Evolutionary conservation across 1,139 yeast species (phyloP).

Genomic region (Candida pseudocylindracea): DNA sequence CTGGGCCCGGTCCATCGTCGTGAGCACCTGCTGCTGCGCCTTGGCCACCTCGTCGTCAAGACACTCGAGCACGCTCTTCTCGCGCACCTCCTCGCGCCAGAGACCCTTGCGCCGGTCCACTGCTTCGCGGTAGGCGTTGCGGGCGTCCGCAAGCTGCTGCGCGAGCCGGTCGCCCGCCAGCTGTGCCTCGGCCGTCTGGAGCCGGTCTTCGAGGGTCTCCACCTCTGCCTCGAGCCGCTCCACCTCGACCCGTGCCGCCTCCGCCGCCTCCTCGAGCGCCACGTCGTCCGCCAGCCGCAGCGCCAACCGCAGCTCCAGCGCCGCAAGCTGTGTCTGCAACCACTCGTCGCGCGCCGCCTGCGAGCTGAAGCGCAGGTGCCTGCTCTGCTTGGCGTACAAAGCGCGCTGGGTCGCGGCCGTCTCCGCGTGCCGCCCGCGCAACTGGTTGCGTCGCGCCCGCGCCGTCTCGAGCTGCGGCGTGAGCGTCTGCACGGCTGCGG

Average conservation of each 20-base stretch:
- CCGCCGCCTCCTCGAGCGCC: too few relatives aligned
- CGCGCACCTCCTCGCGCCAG: slow-evolving; percentile 65
- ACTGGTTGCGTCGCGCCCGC: too few relatives aligned
- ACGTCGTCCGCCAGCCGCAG: too few relatives aligned
- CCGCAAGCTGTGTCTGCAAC: slow-evolving; percentile 7
- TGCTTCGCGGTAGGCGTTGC: slow-evolving; percentile 6
- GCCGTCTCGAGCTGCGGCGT: too few relatives aligned
- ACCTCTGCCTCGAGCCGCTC: slow-evolving; percentile 12
- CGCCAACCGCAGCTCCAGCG: too few relatives aligned
- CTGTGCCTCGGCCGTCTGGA: slow-evolving; percentile 1
- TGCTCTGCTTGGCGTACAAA: slow-evolving; percentile 52
- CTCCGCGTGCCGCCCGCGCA: too few relatives aligned
- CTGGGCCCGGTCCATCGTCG: slow-evolving; percentile 54
- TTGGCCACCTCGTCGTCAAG: slow-evolving; percentile 28
- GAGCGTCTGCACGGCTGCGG: too few relatives aligned
- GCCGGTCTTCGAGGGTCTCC: slow-evolving; percentile 5
- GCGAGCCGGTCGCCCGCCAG: slow-evolving; percentile 9
- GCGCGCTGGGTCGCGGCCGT: slow-evolving; percentile 27
- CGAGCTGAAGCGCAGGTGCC: slow-evolving; percentile 35
- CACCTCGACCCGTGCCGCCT: too few relatives aligned
- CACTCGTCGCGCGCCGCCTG: slow-evolving; percentile 44
- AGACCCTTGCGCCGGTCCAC: slow-evolving; percentile 46
- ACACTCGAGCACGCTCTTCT: slow-evolving; percentile 31
- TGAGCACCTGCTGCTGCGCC: slow-evolving; percentile 38
- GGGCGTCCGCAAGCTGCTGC: slow-evolving; percentile 9